Evolutionary conservation across 2,329 filamentous ascomycete genomes (phyloP).

Genomic region (Aspergillus thermomutatus): DNA sequence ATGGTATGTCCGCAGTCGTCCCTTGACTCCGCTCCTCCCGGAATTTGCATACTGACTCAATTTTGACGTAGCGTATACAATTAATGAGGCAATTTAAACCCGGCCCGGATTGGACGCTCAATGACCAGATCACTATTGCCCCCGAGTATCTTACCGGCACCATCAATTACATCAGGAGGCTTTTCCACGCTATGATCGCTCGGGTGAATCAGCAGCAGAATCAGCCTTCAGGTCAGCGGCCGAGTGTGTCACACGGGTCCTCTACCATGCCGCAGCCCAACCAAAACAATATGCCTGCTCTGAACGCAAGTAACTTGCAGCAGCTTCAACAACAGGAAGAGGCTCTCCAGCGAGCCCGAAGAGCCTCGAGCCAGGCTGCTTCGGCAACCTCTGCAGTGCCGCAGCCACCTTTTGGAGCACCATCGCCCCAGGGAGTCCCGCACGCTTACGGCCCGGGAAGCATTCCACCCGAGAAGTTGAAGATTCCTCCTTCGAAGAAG

Average conservation of each 20-base stretch:
- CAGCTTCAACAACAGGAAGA: slow-evolving; percentile 47
- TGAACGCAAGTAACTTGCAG: slow-evolving; percentile 47
- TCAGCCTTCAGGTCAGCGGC: slow-evolving; percentile 21
- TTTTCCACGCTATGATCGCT: slow-evolving; percentile 39
- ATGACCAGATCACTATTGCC: slow-evolving; percentile 44
- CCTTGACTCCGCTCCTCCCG: neutral
- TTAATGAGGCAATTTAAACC: slow-evolving; percentile 46
- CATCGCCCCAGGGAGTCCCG: slow-evolving; percentile 56
- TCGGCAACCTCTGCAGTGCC: slow-evolving; percentile 49
- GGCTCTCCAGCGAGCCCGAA: slow-evolving; percentile 36
- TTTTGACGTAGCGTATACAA: slow-evolving; percentile 35
- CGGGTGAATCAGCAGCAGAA: slow-evolving; percentile 32
- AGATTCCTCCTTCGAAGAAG: slow-evolving; percentile 56
- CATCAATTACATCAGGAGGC: slow-evolving; percentile 38
- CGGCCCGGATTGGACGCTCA: slow-evolving; percentile 38
- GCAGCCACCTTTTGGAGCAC: slow-evolving; percentile 53
- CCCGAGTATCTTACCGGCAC: slow-evolving; percentile 37
- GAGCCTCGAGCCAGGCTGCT: slow-evolving; percentile 37
- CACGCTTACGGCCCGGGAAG: slow-evolving; percentile 52
- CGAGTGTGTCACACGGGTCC: slow-evolving; percentile 19
- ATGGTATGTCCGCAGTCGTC: slow-evolving; percentile 30
- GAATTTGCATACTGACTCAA: slow-evolving; percentile 12
- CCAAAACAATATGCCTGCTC: slow-evolving; percentile 29
- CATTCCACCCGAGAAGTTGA: slow-evolving; percentile 56
- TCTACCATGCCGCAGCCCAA: slow-evolving; percentile 16